Evolutionary conservation across 139 green algal genomes (phyloP).

Genomic region (Haematococcus sp.): DNA sequence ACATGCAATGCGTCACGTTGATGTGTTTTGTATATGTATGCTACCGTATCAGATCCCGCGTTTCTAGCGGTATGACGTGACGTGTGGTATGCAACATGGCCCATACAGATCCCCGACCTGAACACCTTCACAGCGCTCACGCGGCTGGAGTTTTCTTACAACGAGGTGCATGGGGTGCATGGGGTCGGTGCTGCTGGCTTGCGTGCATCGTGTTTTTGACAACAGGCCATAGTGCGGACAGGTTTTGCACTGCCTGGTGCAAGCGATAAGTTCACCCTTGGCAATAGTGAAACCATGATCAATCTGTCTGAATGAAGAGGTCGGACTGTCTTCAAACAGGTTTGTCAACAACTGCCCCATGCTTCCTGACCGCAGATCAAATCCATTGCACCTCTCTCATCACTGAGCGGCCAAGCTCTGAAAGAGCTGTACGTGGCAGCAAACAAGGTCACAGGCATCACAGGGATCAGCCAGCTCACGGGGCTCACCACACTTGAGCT

Average conservation of each 20-base stretch:
- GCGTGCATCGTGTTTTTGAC: no score
- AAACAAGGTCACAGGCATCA: slow-evolving; percentile 81
- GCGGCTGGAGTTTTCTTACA: slow-evolving; percentile 86
- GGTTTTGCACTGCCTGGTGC: no score
- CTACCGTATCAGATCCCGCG: no score
- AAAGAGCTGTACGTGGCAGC: slow-evolving; percentile 80
- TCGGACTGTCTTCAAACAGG: no score
- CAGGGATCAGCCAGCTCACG: slow-evolving; percentile 43
- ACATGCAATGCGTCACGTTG: background rate
- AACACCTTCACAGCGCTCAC: slow-evolving; percentile 49
- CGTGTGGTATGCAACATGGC: no score
- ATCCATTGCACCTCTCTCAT: slow-evolving; percentile 53
- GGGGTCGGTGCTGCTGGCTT: no score
- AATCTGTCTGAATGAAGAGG: no score
- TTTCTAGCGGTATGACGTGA: no score
- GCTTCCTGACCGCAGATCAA: slow-evolving; percentile 49
- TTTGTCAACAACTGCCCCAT: no score
- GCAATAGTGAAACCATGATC: no score
- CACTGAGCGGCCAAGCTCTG: slow-evolving; percentile 41
- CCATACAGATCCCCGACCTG: slow-evolving; percentile 63
- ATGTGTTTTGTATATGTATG: background rate
- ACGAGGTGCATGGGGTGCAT: slow-evolving; percentile 71
- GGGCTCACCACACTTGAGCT: slow-evolving; percentile 82
- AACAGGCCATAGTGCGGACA: no score
- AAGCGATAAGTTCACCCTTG: no score